Percentiles rank a stretch among this genome's conserved stretches.
Evolutionary conservation across 176 grass and related monocot species (phyloP).

Genomic region (Oryza australiensis): DNA sequence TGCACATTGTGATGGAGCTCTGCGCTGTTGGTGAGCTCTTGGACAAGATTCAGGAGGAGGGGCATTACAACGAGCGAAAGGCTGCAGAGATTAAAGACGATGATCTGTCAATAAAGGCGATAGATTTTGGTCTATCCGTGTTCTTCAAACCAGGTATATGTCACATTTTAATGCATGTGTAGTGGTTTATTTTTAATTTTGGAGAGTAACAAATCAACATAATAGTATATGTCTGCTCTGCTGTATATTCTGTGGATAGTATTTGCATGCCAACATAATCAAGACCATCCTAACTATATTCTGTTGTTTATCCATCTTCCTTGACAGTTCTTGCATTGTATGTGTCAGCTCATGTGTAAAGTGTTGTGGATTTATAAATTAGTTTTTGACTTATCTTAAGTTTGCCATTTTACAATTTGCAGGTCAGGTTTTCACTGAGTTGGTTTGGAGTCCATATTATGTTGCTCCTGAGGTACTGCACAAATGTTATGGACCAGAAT

Average conservation of each 20-base stretch:
- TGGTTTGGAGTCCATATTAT: constrained; percentile 90
- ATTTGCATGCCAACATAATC: background rate
- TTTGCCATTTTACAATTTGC: constrained; percentile 18
- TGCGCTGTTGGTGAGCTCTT: constrained; percentile 88
- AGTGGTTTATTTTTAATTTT: constrained; percentile 5
- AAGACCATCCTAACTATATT: background rate
- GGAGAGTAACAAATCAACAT: background rate
- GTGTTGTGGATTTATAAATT: background rate
- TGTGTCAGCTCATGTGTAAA: background rate
- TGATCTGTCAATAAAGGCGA: constrained; percentile 87
- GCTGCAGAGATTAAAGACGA: constrained; percentile 82
- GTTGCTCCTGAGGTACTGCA: constrained; percentile 83
- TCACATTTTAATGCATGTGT: background rate
- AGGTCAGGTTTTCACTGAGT: constrained; percentile 80
- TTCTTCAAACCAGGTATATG: constrained; percentile 85
- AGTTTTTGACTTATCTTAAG: background rate
- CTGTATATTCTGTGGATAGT: background rate
- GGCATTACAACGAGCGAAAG: constrained; percentile 77
- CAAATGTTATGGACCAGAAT: constrained; percentile 85
- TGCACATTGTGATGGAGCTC: constrained; percentile 97
- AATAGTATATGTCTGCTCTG: background rate
- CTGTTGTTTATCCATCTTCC: background rate
- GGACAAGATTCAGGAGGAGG: constrained; percentile 67
- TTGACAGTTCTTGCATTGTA: background rate
- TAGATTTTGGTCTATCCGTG: constrained; percentile 92